phyloP scores from a whole-genome alignment of 2,329 filamentous ascomycete species.

The Hypoxylon sp. region DNA sequence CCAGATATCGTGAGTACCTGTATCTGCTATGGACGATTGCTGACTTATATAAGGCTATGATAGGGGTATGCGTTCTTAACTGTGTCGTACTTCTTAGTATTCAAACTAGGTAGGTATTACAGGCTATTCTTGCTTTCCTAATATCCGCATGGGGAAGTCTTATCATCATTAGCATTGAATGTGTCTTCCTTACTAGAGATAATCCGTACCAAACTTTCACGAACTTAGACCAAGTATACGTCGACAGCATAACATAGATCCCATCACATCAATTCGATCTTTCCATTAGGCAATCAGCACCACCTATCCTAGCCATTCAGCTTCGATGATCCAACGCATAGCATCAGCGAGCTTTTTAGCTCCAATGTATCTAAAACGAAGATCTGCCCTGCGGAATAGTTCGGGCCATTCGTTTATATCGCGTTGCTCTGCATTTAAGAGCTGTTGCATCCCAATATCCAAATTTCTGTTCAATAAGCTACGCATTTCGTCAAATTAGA shows the following conservation, averaged over 20 bases:
- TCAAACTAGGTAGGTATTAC: too few relatives aligned
- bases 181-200: conserved; percentile 2
- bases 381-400: conserved; percentile 32
- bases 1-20: conserved; percentile 21
- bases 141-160: conserved; percentile 17
- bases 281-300: too few relatives aligned
- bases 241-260: too few relatives aligned
- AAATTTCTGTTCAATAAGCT: conserved; percentile 20
- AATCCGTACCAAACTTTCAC: too few relatives aligned
- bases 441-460: conserved; percentile 38
- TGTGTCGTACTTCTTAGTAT: too few relatives aligned
- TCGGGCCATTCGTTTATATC: conserved; percentile 38
- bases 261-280: too few relatives aligned
- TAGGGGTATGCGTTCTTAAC: conserved; percentile 9
- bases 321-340: conserved; percentile 39
- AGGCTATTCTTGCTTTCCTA: conserved; percentile 17
- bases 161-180: conserved; percentile 8
- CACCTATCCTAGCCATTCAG: conserved; percentile 34
- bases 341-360: conserved; percentile 29
- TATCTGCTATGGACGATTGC: background rate
- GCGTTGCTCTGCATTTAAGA: conserved; percentile 38
- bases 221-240: too few relatives aligned
- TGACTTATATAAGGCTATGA: conserved; percentile 8
- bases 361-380: conserved; percentile 34
- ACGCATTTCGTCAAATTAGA: background rate